Evolutionary conservation across 106 monocot genomes (phyloP).

Genomic region (Allium cepa): DNA sequence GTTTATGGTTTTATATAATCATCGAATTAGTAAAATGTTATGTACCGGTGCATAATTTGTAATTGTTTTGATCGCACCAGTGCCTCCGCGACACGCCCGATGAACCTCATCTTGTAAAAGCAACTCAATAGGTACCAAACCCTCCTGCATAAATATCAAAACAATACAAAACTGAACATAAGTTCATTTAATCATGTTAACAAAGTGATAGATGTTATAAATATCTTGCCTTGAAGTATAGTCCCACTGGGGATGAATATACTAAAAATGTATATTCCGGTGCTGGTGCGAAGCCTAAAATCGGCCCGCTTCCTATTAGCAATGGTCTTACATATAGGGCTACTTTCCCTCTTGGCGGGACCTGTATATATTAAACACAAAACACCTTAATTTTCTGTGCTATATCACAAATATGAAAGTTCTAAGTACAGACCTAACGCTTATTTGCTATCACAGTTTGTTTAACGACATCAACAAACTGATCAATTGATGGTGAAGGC

Average conservation of each 20-base stretch:
- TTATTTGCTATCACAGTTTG: constrained; percentile 40
- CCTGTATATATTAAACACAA: constrained; percentile 12
- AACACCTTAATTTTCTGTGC: not conserved
- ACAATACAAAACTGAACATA: not conserved
- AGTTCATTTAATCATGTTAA: not conserved
- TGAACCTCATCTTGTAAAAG: constrained; percentile 31
- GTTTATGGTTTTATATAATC: not conserved
- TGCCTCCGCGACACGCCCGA: constrained; percentile 55
- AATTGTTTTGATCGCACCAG: constrained; percentile 58
- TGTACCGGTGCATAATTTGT: constrained; percentile 55
- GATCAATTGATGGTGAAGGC: constrained; percentile 42
- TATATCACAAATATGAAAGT: not conserved
- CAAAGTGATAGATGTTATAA: not conserved
- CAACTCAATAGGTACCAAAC: constrained; percentile 44
- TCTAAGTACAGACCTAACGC: constrained; percentile 35
- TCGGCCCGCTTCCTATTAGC: constrained; percentile 52
- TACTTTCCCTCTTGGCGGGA: constrained; percentile 53
- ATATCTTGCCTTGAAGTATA: constrained; percentile 37
- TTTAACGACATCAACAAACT: constrained; percentile 49
- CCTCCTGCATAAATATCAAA: constrained; percentile 25
- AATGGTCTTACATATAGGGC: constrained; percentile 46
- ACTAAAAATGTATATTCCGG: constrained; percentile 58
- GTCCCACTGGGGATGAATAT: constrained; percentile 53
- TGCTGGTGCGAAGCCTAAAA: constrained; percentile 46
- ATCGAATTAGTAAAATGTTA: not conserved